Percentiles rank a stretch among this genome's conserved stretches.
These are phyloP conservation scores for Aspergillus baeticus DNA, from an alignment of 495 filamentous ascomycete species.

Conservation along the genomic window DNA sequence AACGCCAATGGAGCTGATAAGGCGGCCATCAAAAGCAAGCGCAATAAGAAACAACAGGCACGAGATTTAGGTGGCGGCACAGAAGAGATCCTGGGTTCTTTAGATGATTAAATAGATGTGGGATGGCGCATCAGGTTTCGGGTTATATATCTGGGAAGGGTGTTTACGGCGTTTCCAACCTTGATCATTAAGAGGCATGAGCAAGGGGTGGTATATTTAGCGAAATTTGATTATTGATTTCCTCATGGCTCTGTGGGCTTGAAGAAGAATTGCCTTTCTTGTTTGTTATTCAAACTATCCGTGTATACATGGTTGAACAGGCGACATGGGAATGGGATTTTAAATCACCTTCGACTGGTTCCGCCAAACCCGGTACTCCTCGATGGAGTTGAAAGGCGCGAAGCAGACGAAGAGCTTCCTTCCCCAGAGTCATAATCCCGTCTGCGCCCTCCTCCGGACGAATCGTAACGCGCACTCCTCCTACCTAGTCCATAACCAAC, in stretches of 20 bases:
- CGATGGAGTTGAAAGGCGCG: conserved; percentile 52
- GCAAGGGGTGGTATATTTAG: background rate
- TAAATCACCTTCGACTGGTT: conserved; percentile 66
- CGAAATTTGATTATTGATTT: background rate
- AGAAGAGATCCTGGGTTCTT: conserved; percentile 41
- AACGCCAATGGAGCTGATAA: conserved; percentile 37
- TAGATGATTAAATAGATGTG: conserved; percentile 35
- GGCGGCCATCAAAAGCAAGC: conserved; percentile 32
- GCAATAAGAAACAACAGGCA: conserved; percentile 36
- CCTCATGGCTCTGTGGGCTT: background rate
- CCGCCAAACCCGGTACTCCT: conserved; percentile 90
- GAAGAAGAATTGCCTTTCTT: background rate
- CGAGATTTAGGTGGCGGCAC: conserved; percentile 38
- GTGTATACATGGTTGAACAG: background rate
- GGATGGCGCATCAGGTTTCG: conserved; percentile 2
- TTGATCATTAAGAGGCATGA: background rate
- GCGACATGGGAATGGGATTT: background rate
- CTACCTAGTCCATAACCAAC: conserved; percentile 69
- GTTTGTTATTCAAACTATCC: background rate
- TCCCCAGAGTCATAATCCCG: conserved; percentile 43
- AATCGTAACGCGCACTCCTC: conserved; percentile 30
- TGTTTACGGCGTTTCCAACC: conserved; percentile 9
- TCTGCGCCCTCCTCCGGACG: conserved; percentile 23
- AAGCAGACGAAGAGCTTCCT: conserved; percentile 48
- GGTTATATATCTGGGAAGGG: conserved; percentile 1